These are phyloP conservation scores for Cyberlindnera xylosilytica DNA, from an alignment of 805 yeast species.

Conservation along the genomic window DNA sequence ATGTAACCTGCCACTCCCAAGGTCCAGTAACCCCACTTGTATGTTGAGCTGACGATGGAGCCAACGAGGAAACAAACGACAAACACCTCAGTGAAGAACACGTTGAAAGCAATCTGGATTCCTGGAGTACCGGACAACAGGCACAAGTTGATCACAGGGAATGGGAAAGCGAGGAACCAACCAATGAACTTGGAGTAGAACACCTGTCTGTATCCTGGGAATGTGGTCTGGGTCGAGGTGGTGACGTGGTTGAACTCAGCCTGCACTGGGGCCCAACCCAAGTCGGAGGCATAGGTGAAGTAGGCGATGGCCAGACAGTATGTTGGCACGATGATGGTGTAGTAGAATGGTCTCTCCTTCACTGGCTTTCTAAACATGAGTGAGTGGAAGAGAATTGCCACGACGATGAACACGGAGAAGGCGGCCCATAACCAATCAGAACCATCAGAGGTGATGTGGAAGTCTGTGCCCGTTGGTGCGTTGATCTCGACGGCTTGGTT, in stretches of 20 bases:
- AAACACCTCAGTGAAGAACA: conserved; percentile 13
- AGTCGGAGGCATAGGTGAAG: conserved; percentile 54
- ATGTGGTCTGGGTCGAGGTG: conserved; percentile 38
- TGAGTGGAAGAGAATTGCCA: conserved; percentile 29
- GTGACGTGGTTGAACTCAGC: conserved; percentile 46
- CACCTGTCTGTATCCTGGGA: conserved; percentile 44
- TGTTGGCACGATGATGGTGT: conserved; percentile 40
- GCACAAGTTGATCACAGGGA: conserved; percentile 24
- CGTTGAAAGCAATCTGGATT: conserved; percentile 40
- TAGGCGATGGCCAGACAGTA: conserved; percentile 44
- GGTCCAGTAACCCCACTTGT: conserved; percentile 67
- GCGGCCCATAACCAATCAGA: conserved; percentile 69
- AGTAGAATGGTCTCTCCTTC: conserved; percentile 29
- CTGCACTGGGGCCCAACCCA: conserved; percentile 48
- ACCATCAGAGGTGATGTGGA: conserved; percentile 53
- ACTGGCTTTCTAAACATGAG: conserved; percentile 27
- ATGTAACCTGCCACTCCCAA: conserved; percentile 32
- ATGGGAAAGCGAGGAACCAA: conserved; percentile 48
- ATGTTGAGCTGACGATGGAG: conserved; percentile 47
- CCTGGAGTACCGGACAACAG: conserved; percentile 37
- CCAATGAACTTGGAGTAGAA: conserved; percentile 55
- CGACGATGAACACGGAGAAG: conserved; percentile 42
- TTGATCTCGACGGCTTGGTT: conserved; percentile 19
- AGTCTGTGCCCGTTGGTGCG: conserved; percentile 36
- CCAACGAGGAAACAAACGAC: conserved; percentile 54